Base-by-base conservation (phyloP, 1,284 basidiomycete genomes). In the Cutaneotrichosporon cavernicola region DNA sequence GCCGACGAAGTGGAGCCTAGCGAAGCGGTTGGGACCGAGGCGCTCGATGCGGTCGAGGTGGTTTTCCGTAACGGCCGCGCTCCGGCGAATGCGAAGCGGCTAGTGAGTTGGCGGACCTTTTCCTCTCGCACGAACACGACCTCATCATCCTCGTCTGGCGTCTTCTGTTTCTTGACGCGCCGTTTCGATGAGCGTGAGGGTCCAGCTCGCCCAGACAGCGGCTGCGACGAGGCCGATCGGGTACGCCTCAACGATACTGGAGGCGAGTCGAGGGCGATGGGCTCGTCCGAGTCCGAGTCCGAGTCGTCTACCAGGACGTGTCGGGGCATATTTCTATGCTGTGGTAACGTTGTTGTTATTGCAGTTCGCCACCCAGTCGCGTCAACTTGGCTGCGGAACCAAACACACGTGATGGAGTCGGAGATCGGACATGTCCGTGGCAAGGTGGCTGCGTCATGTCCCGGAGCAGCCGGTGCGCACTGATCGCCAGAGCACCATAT, bases 1-100 rank as follows among this genome's bases (percentile, higher is more conserved):
- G 43, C 3, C n/a, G 60, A 53, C 18, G 56, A 43, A 18, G 40
- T 16, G 21, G 56, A 58, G 0, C 78, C 75, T 8, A 69, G 58
- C 16, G 78, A 76, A 32, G 79, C 74, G 55, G 88, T 87, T 4
- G 2, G 81, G 77, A 49, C 87, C 85, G 1, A 56, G 5, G 46
- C 36, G 85, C 2, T 46, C 86, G 49, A 30, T 7, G 43, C 87
- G 86, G 51, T 87, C 86, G 1, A 43, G 50, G n/a, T 55, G 49
- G 46, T 60, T 30, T 18, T 34, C 11, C 7, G 16, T 30, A 50
- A 30, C 5, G 22, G 26, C 22, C 22, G 9, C 4, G 49, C 11
- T 79, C 38, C 36, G 34, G 52, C 49, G 60, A 49, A 62, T 14
- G 57, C 38, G 36, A 68, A 68, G 5, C 59, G 50, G 21, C 11